These are phyloP conservation scores for Eucalyptus regnans DNA, from an alignment of 345 rosid species.

Conservation along the genomic window DNA sequence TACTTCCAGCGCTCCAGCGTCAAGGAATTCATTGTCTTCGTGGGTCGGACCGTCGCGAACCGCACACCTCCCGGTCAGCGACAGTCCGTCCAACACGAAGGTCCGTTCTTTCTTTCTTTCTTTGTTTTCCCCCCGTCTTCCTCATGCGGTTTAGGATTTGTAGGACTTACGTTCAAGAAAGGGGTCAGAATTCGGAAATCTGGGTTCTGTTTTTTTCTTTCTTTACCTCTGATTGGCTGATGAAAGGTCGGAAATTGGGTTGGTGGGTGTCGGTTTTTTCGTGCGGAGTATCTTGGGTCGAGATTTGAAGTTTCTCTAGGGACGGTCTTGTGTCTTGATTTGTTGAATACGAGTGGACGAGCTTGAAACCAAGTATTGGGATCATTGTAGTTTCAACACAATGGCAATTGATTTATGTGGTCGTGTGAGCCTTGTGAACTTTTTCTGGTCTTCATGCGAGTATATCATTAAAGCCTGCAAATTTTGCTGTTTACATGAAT, in stretches of 20 bases:
- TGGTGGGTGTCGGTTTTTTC: not conserved
- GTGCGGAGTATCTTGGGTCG: not conserved
- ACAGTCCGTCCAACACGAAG: slow-evolving; percentile 93
- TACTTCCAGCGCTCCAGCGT: slow-evolving; percentile 85
- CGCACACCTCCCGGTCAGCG: slow-evolving; percentile 82
- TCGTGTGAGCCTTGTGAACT: not conserved
- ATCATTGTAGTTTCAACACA: not conserved
- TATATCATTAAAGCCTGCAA: not conserved
- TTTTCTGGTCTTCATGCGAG: not conserved
- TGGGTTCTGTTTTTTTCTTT: not conserved
- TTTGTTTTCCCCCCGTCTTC: not conserved
- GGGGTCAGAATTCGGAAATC: not conserved
- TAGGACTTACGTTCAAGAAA: not conserved
- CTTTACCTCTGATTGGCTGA: not conserved
- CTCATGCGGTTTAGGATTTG: not conserved
- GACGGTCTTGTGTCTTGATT: not conserved
- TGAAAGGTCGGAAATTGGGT: not conserved
- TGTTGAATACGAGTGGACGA: not conserved
- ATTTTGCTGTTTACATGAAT: not conserved
- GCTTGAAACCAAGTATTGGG: not conserved
- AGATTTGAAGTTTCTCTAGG: not conserved
- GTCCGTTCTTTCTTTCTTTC: slow-evolving; percentile 7
- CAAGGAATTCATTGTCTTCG: slow-evolving; percentile 76
- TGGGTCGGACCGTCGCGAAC: slow-evolving; percentile 86
- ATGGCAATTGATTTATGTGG: not conserved